These are phyloP conservation scores for Aurantiochytrium sp. DNA, from an alignment of 108 stramenopile species.

Conservation along the genomic window DNA sequence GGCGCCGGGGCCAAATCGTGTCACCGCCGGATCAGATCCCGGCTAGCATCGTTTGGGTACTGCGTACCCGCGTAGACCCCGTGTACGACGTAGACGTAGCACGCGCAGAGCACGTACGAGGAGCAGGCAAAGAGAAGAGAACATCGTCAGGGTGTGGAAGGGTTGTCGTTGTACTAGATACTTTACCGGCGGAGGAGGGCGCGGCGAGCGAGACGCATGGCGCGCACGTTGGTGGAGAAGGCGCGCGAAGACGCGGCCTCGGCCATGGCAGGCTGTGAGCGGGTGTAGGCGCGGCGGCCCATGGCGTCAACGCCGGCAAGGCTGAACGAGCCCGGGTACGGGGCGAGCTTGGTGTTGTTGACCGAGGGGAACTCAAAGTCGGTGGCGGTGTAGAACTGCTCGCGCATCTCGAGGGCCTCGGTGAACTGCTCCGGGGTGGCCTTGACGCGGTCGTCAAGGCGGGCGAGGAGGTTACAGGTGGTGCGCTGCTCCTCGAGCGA, in stretches of 20 bases:
- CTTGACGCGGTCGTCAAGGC: constrained; percentile 44
- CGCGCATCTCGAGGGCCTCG: constrained; percentile 44
- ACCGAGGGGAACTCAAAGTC: not conserved
- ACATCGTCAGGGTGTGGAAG: too few species aligned
- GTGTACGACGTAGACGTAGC: too few species aligned
- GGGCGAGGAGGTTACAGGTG: constrained; percentile 29
- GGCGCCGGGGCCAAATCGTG: too few species aligned
- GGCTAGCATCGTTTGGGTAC: too few species aligned
- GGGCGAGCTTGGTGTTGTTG: constrained; percentile 35
- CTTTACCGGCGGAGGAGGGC: constrained; percentile 13
- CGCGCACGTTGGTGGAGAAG: constrained; percentile 7
- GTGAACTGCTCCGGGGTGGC: constrained; percentile 45
- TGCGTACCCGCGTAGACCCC: too few species aligned
- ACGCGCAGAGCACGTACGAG: too few species aligned
- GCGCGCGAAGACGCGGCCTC: not conserved
- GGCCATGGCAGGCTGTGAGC: not conserved
- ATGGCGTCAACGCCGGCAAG: constrained; percentile 36
- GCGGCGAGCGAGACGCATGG: not conserved
- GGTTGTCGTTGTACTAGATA: too few species aligned
- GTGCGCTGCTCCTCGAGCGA: constrained; percentile 42
- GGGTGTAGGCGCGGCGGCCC: constrained; percentile 37
- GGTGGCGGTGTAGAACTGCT: constrained; percentile 30
- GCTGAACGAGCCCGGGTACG: constrained; percentile 47
- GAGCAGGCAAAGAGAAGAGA: too few species aligned
- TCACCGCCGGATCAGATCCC: too few species aligned